phyloP scores from a whole-genome alignment of 805 yeast species.

The Hemisphaericaspora nanyangensis region DNA sequence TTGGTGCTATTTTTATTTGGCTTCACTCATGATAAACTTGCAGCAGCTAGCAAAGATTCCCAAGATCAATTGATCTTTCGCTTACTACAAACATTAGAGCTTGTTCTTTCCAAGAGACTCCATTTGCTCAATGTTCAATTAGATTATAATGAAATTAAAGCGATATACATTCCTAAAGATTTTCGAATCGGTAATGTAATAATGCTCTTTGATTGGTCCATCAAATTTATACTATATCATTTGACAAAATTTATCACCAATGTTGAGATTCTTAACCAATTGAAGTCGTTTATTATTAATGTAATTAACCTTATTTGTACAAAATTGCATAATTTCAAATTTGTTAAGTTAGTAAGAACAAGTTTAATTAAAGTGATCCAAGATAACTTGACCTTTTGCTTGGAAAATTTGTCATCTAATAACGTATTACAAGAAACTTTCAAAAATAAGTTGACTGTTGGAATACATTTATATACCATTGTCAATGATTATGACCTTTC shows the following conservation, averaged over 20 bases:
- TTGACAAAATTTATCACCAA: slow-evolving; percentile 13
- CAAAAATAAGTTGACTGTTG: slow-evolving; percentile 9
- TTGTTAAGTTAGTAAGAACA: slow-evolving; percentile 17
- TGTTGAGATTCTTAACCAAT: slow-evolving; percentile 13
- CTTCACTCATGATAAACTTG: slow-evolving; percentile 25
- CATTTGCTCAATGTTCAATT: slow-evolving; percentile 18
- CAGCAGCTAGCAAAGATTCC: slow-evolving; percentile 2
- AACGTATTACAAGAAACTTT: not conserved
- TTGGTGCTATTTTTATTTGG: slow-evolving; percentile 30
- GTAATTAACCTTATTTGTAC: slow-evolving; percentile 28
- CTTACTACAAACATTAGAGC: slow-evolving; percentile 27
- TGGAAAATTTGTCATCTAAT: not conserved
- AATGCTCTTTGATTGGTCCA: slow-evolving; percentile 28
- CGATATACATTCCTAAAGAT: not conserved
- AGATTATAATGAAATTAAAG: slow-evolving; percentile 6
- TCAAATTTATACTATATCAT: slow-evolving; percentile 24
- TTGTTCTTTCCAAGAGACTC: slow-evolving; percentile 29
- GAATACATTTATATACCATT: slow-evolving; percentile 32
- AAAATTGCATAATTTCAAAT: slow-evolving; percentile 24
- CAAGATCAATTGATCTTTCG: slow-evolving; percentile 14
- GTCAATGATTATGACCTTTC: slow-evolving; percentile 34
- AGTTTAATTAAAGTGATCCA: slow-evolving; percentile 17
- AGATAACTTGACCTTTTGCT: slow-evolving; percentile 8
- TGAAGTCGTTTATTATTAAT: slow-evolving; percentile 32
- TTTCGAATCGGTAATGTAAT: not conserved